A percentile compares a stretch with the other conserved stretches of the same genome.
Evolutionary conservation across 257 asterid genomes (phyloP).

Genomic region (Leptodermis oblonga): DNA sequence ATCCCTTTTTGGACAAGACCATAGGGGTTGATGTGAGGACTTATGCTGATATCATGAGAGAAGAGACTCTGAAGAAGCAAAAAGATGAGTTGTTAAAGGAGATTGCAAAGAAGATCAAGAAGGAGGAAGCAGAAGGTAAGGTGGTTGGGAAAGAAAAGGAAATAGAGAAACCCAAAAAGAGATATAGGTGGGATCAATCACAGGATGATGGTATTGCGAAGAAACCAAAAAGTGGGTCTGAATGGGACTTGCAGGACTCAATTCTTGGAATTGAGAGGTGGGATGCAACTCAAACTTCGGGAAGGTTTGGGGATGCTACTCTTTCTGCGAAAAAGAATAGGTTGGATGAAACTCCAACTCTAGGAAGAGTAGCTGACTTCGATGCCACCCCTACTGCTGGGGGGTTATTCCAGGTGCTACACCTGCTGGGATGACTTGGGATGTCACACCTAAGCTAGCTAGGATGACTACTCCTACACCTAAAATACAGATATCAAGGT

Average conservation of each 20-base stretch:
- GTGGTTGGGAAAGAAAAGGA: constrained; percentile 39
- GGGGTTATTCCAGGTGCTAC: constrained; percentile 89
- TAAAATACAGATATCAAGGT: constrained; percentile 87
- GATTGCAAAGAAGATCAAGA: constrained; percentile 76
- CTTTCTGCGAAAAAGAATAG: constrained; percentile 69
- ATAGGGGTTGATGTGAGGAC: constrained; percentile 83
- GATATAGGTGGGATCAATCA: constrained; percentile 90
- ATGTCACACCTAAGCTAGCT: constrained; percentile 70
- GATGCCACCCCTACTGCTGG: constrained; percentile 86
- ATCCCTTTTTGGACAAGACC: constrained; percentile 79
- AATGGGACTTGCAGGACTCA: constrained; percentile 85
- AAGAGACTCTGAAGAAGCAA: constrained; percentile 66
- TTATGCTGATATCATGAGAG: constrained; percentile 83
- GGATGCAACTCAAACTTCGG: constrained; percentile 97
- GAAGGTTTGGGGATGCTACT: constrained; percentile 82
- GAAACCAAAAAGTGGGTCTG: constrained; percentile 66
- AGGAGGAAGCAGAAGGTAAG: constrained; percentile 58
- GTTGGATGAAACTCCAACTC: constrained; percentile 96
- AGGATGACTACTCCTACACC: constrained; percentile 88
- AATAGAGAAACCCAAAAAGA: constrained; percentile 71
- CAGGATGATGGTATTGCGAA: constrained; percentile 65
- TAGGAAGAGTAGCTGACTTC: constrained; percentile 71
- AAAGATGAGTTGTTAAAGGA: constrained; percentile 72
- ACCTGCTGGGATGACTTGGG: constrained; percentile 95
- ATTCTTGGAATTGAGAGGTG: constrained; percentile 91